These are phyloP conservation scores for Monosporascus sp. DNA, from an alignment of 2,329 filamentous ascomycete genomes.

Conservation along the genomic window DNA sequence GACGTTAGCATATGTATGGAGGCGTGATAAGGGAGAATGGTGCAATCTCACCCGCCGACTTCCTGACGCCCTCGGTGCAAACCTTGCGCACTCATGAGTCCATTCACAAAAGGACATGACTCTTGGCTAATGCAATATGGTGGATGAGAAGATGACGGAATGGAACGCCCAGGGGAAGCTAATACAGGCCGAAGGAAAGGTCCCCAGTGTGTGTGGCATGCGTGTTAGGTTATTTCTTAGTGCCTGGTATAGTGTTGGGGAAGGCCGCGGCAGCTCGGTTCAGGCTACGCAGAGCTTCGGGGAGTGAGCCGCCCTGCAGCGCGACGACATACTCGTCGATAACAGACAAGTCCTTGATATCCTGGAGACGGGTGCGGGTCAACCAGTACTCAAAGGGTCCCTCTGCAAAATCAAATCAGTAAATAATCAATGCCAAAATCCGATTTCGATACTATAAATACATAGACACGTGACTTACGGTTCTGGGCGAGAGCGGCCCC, in stretches of 20 bases:
- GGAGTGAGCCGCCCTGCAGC: conserved; percentile 33
- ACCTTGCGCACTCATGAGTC: too few relatives aligned
- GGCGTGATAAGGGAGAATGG: background rate
- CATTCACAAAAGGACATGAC: too few relatives aligned
- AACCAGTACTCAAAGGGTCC: conserved; percentile 45
- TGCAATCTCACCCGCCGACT: too few relatives aligned
- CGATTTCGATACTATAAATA: too few relatives aligned
- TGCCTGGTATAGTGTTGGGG: conserved; percentile 20
- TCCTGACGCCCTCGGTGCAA: too few relatives aligned
- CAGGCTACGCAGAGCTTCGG: conserved; percentile 29
- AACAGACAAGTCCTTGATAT: conserved; percentile 26
- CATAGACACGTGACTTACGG: conserved; percentile 25
- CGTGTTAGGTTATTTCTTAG: too few relatives aligned
- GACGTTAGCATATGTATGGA: background rate
- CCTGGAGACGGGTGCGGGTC: conserved; percentile 34
- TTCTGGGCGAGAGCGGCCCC: conserved; percentile 37
- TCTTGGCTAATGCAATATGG: too few relatives aligned
- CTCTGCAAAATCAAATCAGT: conserved; percentile 17
- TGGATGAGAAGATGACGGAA: too few relatives aligned
- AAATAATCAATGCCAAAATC: background rate
- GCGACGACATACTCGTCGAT: conserved; percentile 33
- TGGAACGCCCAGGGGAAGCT: too few relatives aligned
- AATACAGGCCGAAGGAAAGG: too few relatives aligned
- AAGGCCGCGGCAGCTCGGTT: conserved; percentile 31
- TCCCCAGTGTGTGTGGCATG: too few relatives aligned